phyloP scores from a whole-genome alignment of 169 alveolate genomes.

The Hepatocystis sp. region DNA sequence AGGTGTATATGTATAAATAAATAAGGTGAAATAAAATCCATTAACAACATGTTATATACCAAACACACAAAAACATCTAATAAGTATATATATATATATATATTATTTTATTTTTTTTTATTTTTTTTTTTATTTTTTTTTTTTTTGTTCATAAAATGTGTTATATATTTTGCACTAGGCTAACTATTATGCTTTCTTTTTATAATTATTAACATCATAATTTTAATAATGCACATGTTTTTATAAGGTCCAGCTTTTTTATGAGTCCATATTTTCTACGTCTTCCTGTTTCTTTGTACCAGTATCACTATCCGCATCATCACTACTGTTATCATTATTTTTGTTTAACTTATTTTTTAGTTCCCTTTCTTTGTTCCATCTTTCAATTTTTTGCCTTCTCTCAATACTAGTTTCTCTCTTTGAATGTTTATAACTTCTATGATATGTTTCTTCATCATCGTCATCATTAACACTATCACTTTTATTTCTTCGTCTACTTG shows the following conservation, averaged over 20 bases:
- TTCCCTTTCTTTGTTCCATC: constrained; percentile 92
- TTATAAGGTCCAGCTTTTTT: too few relatives aligned
- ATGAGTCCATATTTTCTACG: neutral
- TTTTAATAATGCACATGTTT: too few relatives aligned
- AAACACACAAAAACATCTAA: too few relatives aligned
- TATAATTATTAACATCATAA: neutral
- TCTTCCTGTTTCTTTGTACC: constrained; percentile 8
- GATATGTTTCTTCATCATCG: constrained; percentile 68
- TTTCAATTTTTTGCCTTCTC: constrained; percentile 94
- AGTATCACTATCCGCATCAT: too few relatives aligned
- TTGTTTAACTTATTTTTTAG: constrained; percentile 43
- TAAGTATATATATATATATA: too few relatives aligned
- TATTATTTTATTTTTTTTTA: too few relatives aligned
- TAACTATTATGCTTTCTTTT: neutral
- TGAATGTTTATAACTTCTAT: constrained; percentile 74
- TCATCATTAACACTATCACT: constrained; percentile 25
- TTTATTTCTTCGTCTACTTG: constrained; percentile 42
- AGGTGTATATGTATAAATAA: neutral
- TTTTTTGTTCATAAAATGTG: too few relatives aligned
- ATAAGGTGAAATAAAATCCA: too few relatives aligned
- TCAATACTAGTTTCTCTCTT: constrained; percentile 92
- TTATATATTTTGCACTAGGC: too few relatives aligned
- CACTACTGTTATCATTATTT: constrained; percentile 1
- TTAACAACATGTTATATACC: too few relatives aligned
- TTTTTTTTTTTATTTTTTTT: too few relatives aligned